A percentile compares a stretch with the other conserved stretches of the same genome.
Conservation (phyloP, 2,329 filamentous ascomycete species). For the Dryadomyces quercus-mongolicae region DNA sequence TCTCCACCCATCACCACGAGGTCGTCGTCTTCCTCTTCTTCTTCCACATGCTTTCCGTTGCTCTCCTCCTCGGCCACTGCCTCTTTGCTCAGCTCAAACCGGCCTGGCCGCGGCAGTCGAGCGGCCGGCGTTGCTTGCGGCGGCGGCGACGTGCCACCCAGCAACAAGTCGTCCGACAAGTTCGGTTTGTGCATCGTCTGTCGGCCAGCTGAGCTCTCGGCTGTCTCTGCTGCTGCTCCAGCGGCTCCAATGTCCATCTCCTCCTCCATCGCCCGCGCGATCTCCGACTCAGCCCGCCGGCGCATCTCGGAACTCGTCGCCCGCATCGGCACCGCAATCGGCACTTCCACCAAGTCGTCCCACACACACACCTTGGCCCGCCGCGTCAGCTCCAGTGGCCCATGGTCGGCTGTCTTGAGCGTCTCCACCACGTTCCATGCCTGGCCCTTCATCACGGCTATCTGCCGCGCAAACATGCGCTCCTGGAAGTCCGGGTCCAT, state of each 20-base stretch:
- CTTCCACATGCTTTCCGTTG: conserved; percentile 14
- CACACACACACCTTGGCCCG: conserved; percentile 89
- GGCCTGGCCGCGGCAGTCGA: conserved; percentile 56
- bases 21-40: not conserved
- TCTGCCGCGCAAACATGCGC: conserved; percentile 96
- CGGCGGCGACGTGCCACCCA: conserved; percentile 46
- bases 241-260: conserved; percentile 73
- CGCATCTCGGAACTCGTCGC: conserved; percentile 75
- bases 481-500: conserved; percentile 95
- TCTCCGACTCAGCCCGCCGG: conserved; percentile 30
- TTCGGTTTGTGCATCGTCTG: conserved; percentile 18
- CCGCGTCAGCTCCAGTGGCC: conserved; percentile 80
- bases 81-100: conserved; percentile 54
- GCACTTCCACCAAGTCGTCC: conserved; percentile 95
- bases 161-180: conserved; percentile 52
- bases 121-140: conserved; percentile 17
- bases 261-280: conserved; percentile 47
- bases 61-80: conserved; percentile 24
- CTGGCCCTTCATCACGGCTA: conserved; percentile 98
- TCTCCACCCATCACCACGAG: not conserved
- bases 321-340: conserved; percentile 82
- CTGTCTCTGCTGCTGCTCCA: not conserved
- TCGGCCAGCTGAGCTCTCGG: not conserved
- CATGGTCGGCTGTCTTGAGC: conserved; percentile 82
- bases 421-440: conserved; percentile 99